Evolutionary conservation across 2,329 filamentous ascomycete genomes (phyloP), one percentile per base, ranked within the genome.

Genomic region (Clonostachys chloroleuca): DNA sequence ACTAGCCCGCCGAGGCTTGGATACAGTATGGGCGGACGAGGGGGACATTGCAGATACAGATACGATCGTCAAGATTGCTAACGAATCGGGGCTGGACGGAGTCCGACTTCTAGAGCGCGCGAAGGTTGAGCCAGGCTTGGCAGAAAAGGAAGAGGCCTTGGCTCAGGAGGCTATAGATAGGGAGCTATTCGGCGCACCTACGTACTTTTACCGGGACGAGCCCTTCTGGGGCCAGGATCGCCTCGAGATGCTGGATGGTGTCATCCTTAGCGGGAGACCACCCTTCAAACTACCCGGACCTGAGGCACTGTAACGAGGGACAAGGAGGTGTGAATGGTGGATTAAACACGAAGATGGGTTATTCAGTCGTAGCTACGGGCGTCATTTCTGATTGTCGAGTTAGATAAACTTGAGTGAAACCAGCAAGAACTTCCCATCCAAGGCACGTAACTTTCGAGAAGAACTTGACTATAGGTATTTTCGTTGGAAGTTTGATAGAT

Each of bases 191-290:
- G 57, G 57, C 3, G 57, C 51, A 5, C 56, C 56, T 5, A 42
- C 56, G 12, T 59, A 59, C 41, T 39, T 53, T 16, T 58, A 54
- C 44, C 40, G 47, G 14, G 49, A 45, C 5, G 56, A 60, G 48
- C 51, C 54, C 10, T 59, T 60, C 37, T 59, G 58, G 58, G 56
- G 58, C 2, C 58, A 60, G 34, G 57, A 58, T 48, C 50, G 58
- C 13, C 39, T 55, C 24, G 55, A 53, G 34, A 59, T 57, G 49
- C 47, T 54, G 41, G 55, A 54, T 39, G 52, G 55, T 44, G 53
- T 59, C 9, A 55, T 56, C 24, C 44, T 45, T 35, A 59, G 52
- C 47, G 57, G 53, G 24, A 34, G 36, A 18, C 14, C 14, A 12
- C 14, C 36, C 14, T 39, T n/a, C 17, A 39, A 42, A 20, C n/a